Percentiles rank a stretch among this genome's conserved stretches.
phyloP scores from a whole-genome alignment of 768 basidiomycete genomes.

The Tricholoma sp. region DNA sequence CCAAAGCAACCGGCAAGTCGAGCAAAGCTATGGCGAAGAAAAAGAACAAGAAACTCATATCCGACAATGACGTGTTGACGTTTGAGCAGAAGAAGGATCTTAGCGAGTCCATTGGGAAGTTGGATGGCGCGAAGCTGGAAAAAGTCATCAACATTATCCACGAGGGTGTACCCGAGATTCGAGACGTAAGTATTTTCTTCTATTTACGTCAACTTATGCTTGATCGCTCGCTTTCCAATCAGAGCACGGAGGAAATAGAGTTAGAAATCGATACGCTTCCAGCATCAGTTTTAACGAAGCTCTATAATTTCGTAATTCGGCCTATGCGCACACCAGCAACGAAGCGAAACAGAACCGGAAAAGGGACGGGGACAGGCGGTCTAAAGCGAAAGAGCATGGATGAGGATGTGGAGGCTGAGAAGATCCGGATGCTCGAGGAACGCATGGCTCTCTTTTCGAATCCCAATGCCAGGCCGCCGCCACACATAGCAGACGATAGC shows the following conservation, averaged over 20 bases:
- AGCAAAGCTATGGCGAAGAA: slow-evolving; percentile 50
- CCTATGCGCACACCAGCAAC: slow-evolving; percentile 65
- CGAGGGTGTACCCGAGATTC: slow-evolving; percentile 87
- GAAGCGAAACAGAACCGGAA: slow-evolving; percentile 60
- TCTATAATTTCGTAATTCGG: slow-evolving; percentile 93
- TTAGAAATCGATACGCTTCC: slow-evolving; percentile 95
- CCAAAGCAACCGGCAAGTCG: slow-evolving; percentile 52
- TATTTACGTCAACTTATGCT: slow-evolving; percentile 7
- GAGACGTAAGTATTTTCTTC: slow-evolving; percentile 60
- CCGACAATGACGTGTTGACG: slow-evolving; percentile 79
- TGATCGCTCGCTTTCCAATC: slow-evolving; percentile 16
- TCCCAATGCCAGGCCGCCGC: slow-evolving; percentile 27
- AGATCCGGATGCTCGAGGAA: slow-evolving; percentile 87
- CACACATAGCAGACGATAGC: slow-evolving; percentile 48
- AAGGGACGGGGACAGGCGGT: slow-evolving; percentile 85
- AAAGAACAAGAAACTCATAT: slow-evolving; percentile 59
- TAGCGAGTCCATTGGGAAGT: slow-evolving; percentile 85
- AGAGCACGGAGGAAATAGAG: slow-evolving; percentile 98
- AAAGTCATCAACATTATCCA: slow-evolving; percentile 94
- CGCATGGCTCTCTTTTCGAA: slow-evolving; percentile 72
- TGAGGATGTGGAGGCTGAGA: slow-evolving; percentile 92
- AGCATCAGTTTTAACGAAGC: slow-evolving; percentile 77
- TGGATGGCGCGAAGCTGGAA: slow-evolving; percentile 81
- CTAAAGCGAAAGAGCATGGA: slow-evolving; percentile 95
- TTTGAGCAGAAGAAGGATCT: slow-evolving; percentile 99